A percentile compares a stretch with the other conserved stretches of the same genome.
Conservation (phyloP, 202 grass and related monocot species). For the Carex arenaria region DNA sequence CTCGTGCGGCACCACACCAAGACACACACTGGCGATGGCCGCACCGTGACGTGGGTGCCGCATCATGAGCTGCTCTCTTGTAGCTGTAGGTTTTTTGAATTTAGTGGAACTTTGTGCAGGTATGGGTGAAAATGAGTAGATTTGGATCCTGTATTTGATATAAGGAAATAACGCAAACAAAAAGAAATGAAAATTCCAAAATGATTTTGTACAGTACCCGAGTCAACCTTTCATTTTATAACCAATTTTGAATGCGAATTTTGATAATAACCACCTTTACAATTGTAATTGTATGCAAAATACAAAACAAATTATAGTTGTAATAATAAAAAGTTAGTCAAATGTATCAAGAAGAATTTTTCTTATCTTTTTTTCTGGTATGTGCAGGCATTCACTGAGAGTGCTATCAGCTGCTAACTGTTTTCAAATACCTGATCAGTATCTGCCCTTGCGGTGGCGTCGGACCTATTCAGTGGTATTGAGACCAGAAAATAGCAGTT, state of each 20-base stretch:
- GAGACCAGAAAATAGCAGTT: conserved; percentile 16
- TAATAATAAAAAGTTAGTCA: background rate
- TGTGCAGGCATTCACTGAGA: conserved; percentile 37
- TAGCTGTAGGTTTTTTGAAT: conserved; percentile 70
- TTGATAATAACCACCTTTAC: background rate
- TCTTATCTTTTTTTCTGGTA: background rate
- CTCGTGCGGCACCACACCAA: conserved; percentile 51
- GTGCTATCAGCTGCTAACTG: conserved; percentile 46
- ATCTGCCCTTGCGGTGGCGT: conserved; percentile 46
- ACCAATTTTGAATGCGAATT: background rate
- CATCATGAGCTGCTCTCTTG: conserved; percentile 60
- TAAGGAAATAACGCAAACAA: background rate
- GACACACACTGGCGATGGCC: conserved; percentile 4
- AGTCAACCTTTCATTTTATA: background rate
- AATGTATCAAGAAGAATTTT: background rate
- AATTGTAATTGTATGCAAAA: background rate
- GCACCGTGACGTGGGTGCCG: conserved; percentile 43
- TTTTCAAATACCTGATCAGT: conserved; percentile 56
- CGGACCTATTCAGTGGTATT: conserved; percentile 19
- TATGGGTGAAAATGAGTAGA: background rate
- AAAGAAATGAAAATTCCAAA: background rate
- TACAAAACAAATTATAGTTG: background rate
- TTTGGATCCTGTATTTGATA: background rate
- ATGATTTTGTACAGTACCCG: background rate
- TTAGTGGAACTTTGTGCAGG: conserved; percentile 45